Evolutionary conservation across 2,329 filamentous ascomycete genomes (phyloP).

Genomic region (Trichoderma afroharzianum): DNA sequence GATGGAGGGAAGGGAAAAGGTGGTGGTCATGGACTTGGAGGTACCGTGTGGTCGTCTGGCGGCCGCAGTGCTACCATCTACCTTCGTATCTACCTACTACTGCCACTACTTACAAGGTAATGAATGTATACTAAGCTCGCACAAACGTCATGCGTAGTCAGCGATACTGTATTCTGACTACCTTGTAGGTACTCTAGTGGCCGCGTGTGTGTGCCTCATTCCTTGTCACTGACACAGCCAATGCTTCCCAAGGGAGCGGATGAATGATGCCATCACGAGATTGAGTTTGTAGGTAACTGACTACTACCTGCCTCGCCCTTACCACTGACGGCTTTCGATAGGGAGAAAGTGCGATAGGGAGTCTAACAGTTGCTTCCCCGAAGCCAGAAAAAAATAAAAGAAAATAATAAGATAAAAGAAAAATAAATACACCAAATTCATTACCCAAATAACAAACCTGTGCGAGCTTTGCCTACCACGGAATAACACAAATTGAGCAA

Average conservation of each 20-base stretch:
- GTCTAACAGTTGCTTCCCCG: background rate
- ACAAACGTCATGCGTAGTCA: background rate
- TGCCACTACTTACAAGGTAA: too few species aligned
- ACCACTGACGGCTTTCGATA: background rate
- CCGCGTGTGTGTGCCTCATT: background rate
- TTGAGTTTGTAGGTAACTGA: background rate
- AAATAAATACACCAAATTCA: background rate
- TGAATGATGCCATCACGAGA: conserved; percentile 5
- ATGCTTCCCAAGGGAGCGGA: background rate
- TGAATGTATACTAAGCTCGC: background rate
- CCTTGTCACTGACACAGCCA: background rate
- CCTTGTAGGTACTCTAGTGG: background rate
- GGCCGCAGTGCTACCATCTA: background rate
- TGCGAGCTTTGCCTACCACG: background rate
- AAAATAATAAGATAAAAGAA: background rate
- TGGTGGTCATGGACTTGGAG: background rate
- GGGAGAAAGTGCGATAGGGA: background rate
- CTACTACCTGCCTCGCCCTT: background rate
- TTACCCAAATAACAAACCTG: background rate
- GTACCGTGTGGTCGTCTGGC: background rate
- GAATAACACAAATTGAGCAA: background rate
- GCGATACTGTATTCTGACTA: background rate
- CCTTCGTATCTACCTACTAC: background rate
- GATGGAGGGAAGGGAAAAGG: background rate
- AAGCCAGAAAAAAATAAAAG: background rate